These are phyloP conservation scores for Escallonia rubra DNA, from an alignment of 129 eudicot species.

Conservation along the genomic window DNA sequence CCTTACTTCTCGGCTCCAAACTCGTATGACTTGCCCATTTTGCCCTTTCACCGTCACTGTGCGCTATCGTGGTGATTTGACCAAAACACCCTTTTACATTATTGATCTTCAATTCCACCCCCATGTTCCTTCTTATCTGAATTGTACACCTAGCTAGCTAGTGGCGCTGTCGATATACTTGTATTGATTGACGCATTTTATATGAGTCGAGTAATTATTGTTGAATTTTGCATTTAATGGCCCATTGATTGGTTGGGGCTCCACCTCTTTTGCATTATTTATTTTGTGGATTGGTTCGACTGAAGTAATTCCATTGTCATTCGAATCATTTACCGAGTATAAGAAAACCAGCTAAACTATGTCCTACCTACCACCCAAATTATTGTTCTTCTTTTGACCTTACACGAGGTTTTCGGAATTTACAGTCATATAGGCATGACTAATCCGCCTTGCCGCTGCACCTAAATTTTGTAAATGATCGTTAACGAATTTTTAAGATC, in stretches of 20 bases:
- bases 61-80: background rate
- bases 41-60: conserved; percentile 3
- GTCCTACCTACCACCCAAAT: too few species aligned
- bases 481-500: too few species aligned
- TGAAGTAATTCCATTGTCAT: too few species aligned
- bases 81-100: conserved; percentile 11
- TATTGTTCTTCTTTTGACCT: too few species aligned
- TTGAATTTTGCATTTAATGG: conserved; percentile 20
- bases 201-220: conserved; percentile 18
- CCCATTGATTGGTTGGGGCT: conserved; percentile 17
- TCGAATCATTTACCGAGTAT: too few species aligned
- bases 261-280: conserved; percentile 18
- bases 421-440: too few species aligned
- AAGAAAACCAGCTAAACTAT: too few species aligned
- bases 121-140: conserved; percentile 23
- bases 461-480: too few species aligned
- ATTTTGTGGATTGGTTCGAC: conserved; percentile 1
- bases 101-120: conserved; percentile 2
- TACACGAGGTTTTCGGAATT: too few species aligned
- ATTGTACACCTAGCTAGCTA: conserved; percentile 17
- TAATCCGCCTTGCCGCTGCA: too few species aligned
- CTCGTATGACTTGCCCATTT: conserved; percentile 1
- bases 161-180: too few species aligned
- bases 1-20: conserved; percentile 16
- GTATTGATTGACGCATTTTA: background rate